Percentiles rank a stretch among this genome's conserved stretches.
These are phyloP conservation scores for Lactarius akahatsu DNA, from an alignment of 768 basidiomycete genomes.

Conservation along the genomic window DNA sequence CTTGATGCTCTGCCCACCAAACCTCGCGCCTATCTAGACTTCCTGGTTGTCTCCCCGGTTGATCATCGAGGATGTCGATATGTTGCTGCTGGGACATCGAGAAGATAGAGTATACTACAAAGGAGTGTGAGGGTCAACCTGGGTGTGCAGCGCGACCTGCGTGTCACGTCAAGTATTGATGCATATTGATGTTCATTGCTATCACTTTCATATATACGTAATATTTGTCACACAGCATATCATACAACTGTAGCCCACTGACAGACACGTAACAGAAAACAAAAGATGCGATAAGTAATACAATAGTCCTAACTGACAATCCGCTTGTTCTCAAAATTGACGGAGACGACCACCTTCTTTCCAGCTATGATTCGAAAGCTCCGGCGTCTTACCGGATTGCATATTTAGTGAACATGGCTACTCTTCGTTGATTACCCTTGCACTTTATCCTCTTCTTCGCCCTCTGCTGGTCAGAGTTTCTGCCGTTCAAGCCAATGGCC, in stretches of 20 bases:
- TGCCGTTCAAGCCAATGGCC: neutral
- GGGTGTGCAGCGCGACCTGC: too few species aligned
- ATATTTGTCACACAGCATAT: too few species aligned
- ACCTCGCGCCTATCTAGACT: neutral
- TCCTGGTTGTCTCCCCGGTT: neutral
- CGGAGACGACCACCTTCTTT: neutral
- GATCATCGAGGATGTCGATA: neutral
- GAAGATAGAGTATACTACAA: neutral
- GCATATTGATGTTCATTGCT: too few species aligned
- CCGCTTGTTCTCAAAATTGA: neutral
- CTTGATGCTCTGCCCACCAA: slow-evolving; percentile 12
- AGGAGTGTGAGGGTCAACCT: neutral
- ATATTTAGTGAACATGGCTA: neutral
- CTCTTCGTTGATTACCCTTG: neutral
- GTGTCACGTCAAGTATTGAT: too few species aligned
- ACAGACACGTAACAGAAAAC: too few species aligned
- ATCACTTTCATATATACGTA: too few species aligned
- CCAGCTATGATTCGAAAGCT: neutral
- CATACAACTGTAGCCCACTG: too few species aligned
- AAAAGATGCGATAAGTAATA: neutral
- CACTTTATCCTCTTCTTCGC: neutral
- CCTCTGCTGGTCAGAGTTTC: neutral
- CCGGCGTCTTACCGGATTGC: neutral
- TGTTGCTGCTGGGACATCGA: neutral
- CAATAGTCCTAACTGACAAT: neutral